phyloP scores from a whole-genome alignment of 2,329 filamentous ascomycete genomes.

The Phialemoniopsis sp. region DNA sequence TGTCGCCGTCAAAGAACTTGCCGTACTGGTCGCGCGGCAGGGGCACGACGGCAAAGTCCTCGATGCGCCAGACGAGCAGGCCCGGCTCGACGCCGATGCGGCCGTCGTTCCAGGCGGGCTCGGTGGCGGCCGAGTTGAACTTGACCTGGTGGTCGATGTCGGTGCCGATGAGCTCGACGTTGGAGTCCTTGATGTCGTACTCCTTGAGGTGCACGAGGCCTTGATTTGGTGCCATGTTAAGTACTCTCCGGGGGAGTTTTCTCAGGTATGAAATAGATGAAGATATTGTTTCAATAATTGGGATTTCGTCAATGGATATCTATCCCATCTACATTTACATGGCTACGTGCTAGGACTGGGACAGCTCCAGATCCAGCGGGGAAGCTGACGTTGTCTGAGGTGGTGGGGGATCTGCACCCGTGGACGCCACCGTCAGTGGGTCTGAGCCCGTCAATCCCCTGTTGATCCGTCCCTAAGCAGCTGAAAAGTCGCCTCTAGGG shows the following conservation, averaged over 20 bases:
- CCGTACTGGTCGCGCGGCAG: constrained; percentile 55
- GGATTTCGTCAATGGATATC: neutral
- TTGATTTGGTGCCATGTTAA: constrained; percentile 57
- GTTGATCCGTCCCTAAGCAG: too few relatives aligned
- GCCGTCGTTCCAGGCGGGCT: constrained; percentile 64
- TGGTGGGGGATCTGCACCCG: too few relatives aligned
- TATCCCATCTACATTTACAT: too few relatives aligned
- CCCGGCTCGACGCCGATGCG: constrained; percentile 47
- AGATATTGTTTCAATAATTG: too few relatives aligned
- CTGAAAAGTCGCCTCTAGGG: too few relatives aligned
- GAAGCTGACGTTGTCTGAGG: too few relatives aligned
- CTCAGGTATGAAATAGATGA: too few relatives aligned
- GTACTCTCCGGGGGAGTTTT: too few relatives aligned
- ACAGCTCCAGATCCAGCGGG: too few relatives aligned
- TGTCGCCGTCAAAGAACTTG: constrained; percentile 64
- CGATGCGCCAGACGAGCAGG: constrained; percentile 62
- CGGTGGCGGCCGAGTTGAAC: constrained; percentile 59
- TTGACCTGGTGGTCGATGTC: constrained; percentile 66
- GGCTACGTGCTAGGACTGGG: too few relatives aligned
- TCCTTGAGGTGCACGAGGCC: constrained; percentile 59
- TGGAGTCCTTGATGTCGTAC: constrained; percentile 65
- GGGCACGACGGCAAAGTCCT: constrained; percentile 60
- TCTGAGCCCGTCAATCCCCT: too few relatives aligned
- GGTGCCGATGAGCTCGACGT: constrained; percentile 61
- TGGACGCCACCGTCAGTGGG: too few relatives aligned